These are phyloP conservation scores for Trichoderma koningii DNA, from an alignment of 2,329 filamentous ascomycete genomes.

Conservation along the genomic window DNA sequence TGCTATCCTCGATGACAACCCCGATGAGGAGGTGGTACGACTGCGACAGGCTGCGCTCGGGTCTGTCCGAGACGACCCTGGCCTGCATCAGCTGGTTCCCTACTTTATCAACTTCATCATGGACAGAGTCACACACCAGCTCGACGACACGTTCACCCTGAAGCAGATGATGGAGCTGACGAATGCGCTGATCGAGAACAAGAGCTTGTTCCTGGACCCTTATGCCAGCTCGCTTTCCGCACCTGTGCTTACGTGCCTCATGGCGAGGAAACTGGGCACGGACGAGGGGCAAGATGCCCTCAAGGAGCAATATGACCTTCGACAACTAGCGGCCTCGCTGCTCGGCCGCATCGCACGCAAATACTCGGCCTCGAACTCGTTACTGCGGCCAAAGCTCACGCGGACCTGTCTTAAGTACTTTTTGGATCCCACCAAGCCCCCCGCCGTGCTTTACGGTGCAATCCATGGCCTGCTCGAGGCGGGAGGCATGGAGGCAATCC, in stretches of 20 bases:
- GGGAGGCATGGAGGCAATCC: constrained; percentile 64
- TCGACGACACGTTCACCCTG: constrained; percentile 86
- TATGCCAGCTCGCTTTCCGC: constrained; percentile 71
- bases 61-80: constrained; percentile 84
- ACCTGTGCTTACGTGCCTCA: constrained; percentile 86
- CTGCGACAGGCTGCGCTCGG: constrained; percentile 83
- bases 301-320: constrained; percentile 72
- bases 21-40: constrained; percentile 70
- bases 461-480: constrained; percentile 77
- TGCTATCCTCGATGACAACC: constrained; percentile 83
- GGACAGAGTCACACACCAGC: constrained; percentile 90
- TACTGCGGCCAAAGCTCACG: constrained; percentile 83
- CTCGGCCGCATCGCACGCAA: constrained; percentile 77
- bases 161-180: constrained; percentile 91
- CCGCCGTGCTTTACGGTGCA: constrained; percentile 86
- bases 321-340: constrained; percentile 81
- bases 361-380: constrained; percentile 77
- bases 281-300: constrained; percentile 54
- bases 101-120: constrained; percentile 97
- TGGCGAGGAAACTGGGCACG: constrained; percentile 72
- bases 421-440: constrained; percentile 79
- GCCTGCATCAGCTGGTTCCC: constrained; percentile 90
- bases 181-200: constrained; percentile 80
- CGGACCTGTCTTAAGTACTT: constrained; percentile 93
- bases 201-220: constrained; percentile 69